Percentiles rank a stretch among this genome's conserved stretches.
These are phyloP conservation scores for Collybia nuda DNA, from an alignment of 768 basidiomycete genomes.

Conservation along the genomic window DNA sequence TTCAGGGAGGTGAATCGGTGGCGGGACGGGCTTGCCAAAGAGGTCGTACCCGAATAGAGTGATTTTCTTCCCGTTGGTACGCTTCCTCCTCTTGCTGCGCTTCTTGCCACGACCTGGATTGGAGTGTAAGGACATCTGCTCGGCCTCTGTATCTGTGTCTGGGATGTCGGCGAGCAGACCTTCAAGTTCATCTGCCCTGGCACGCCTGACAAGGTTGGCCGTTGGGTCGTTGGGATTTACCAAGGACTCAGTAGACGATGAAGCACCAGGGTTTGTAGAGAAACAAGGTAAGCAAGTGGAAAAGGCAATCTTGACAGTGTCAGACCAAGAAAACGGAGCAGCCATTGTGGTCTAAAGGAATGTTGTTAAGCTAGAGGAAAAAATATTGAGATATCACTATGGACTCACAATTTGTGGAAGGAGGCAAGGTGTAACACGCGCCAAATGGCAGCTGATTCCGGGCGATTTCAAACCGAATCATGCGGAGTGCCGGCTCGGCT, in stretches of 20 bases:
- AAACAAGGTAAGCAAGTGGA: slow-evolving; percentile 63
- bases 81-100: slow-evolving; percentile 25
- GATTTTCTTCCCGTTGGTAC: slow-evolving; percentile 36
- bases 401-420: neutral
- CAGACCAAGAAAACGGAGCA: slow-evolving; percentile 56
- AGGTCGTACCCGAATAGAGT: slow-evolving; percentile 66
- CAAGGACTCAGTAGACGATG: slow-evolving; percentile 19
- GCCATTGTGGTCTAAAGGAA: slow-evolving; percentile 22
- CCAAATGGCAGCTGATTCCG: neutral
- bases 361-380: too few species aligned
- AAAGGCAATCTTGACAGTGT: slow-evolving; percentile 57
- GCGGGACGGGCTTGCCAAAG: slow-evolving; percentile 49
- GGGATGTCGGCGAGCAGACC: slow-evolving; percentile 36
- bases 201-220: slow-evolving; percentile 32
- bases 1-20: slow-evolving; percentile 60
- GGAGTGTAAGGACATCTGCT: slow-evolving; percentile 67
- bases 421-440: neutral
- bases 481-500: neutral
- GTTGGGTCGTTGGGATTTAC: slow-evolving; percentile 20
- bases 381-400: neutral
- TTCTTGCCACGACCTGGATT: slow-evolving; percentile 37
- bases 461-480: neutral
- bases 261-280: slow-evolving; percentile 16
- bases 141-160: slow-evolving; percentile 48
- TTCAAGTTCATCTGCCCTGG: slow-evolving; percentile 36